Base-by-base conservation (phyloP, 1,284 basidiomycete species). In the Cutaneotrichosporon sp. region DNA sequence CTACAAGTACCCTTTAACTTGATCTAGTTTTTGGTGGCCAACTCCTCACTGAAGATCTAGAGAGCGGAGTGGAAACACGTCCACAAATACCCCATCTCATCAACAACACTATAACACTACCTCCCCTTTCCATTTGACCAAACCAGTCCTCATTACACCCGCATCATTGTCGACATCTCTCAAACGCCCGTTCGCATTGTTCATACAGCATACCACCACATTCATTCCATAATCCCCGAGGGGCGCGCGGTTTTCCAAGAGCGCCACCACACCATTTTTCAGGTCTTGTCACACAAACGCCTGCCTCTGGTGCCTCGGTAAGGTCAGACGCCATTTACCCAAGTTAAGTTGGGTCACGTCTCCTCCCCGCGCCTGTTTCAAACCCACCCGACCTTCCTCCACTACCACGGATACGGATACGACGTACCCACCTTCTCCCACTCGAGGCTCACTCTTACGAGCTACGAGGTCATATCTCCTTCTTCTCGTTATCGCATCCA, bases 311-410 rank as follows among this genome's bases (percentile, higher is more conserved):
- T 18, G 18, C 42, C 42, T 46, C 6, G 18, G 18, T 1, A 46
- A 46, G 18, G 14, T 16, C 16, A 46, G 34, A 36, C 34, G 34
- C 34, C 34, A 46, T 16, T 46, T 46, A 18, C 42, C 42, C 42
- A n/a, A 46, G 42, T 46, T n/a, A n/a, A n/a, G 42, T 46, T 46
- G 42, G 42, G 26, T 31, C 30, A 60, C 58, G 49, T 49, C 47
- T 38, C 21, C 47, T 34, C 51, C 58, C 50, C 58, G 49, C 58
- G 30, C 36, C 49, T 60, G 58, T 60, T 60, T 52, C 58, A 60
- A 51, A 30, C 58, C 42, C 46, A 31, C 14, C 38, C 58, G 11
- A 46, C 42, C 18, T 46, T n/a, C 42, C 42, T n/a, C 42, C 42
- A 46, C 42, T 2, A 46, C 42, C 16, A n/a, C 34, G 5, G 1